Base-by-base conservation (phyloP, 2,329 filamentous ascomycete species). In the Fusarium sp. region DNA sequence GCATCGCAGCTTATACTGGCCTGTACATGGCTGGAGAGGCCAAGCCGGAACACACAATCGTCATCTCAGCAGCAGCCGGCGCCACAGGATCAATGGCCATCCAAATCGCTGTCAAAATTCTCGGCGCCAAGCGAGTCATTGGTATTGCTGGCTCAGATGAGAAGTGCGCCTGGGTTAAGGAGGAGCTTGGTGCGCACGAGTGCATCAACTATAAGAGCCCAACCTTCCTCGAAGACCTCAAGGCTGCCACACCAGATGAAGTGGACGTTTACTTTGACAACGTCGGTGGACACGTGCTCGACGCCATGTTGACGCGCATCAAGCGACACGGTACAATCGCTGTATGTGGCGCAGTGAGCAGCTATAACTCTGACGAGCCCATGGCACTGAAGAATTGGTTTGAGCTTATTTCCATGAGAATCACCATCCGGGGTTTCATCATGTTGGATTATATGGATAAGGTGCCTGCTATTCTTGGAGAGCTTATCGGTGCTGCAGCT, bases 121-220 rank as follows among this genome's bases (percentile, higher is more conserved):
- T 79, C 8, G 74, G 74, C 2, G 77, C 78, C 22, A 79, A 78
- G 75, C 77, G 77, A 6, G 78, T 79, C 59, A 73, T 79, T 29
- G 78, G 78, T 5, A 79, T 79, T 50, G 78, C 78, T 0, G 78
- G 78, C 20, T 75, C 75, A 2, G 76, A 78, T 14, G 78, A 79
- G 66, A 79, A 79, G 72, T 79, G 78, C 6, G 67, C 72, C 40
- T 79, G 78, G 78, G 78, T 79, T 4, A 69, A 72, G 58, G 70
- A 77, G 2, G 59, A 75, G 56, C 78, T 79, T 0, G 78, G 78
- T 3, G 78, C 78, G 0, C 74, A 79, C 31, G 78, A 76, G 40
- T 79, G 78, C 59, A 65, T 79, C 65, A 77, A 79, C 76, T 79
- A 79, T 69, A 79, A 79, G 71, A 79, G 77, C 64, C 78, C 77